These are phyloP conservation scores for Solanum chacoense DNA, from an alignment of 305 asterid genomes.

Conservation along the genomic window DNA sequence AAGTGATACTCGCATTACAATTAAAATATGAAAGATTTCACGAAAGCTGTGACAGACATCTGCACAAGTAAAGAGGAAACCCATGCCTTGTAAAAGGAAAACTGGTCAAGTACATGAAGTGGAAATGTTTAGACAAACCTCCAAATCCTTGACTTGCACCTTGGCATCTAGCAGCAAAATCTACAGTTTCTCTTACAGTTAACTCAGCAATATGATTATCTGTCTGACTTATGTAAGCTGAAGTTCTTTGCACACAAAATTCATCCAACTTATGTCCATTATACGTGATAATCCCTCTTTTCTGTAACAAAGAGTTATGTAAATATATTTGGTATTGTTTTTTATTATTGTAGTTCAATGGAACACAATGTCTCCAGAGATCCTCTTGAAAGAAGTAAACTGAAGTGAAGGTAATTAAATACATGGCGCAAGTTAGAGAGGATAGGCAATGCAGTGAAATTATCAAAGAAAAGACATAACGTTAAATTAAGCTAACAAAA, in stretches of 20 bases:
- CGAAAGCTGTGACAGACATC: background rate
- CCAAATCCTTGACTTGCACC: slow-evolving; percentile 69
- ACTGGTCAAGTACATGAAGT: background rate
- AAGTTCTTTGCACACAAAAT: slow-evolving; percentile 65
- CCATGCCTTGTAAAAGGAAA: background rate
- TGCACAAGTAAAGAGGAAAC: background rate
- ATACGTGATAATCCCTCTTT: slow-evolving; percentile 52
- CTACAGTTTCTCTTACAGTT: slow-evolving; percentile 82
- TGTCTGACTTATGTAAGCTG: slow-evolving; percentile 82
- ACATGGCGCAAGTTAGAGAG: background rate
- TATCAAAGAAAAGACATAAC: background rate
- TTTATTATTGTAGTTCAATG: background rate
- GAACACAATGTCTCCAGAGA: background rate
- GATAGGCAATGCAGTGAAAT: background rate
- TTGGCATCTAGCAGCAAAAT: slow-evolving; percentile 87
- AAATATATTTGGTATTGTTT: background rate
- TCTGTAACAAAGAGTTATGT: slow-evolving; percentile 32
- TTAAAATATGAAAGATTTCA: background rate
- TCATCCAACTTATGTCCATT: slow-evolving; percentile 60
- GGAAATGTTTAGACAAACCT: slow-evolving; percentile 24
- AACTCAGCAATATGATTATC: slow-evolving; percentile 88
- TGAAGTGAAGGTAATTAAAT: background rate
- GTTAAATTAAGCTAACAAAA: background rate
- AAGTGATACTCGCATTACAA: background rate
- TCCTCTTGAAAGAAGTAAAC: background rate